Base-by-base conservation (phyloP, 2,329 filamentous ascomycete species). In the Paecilomyces formosus region DNA sequence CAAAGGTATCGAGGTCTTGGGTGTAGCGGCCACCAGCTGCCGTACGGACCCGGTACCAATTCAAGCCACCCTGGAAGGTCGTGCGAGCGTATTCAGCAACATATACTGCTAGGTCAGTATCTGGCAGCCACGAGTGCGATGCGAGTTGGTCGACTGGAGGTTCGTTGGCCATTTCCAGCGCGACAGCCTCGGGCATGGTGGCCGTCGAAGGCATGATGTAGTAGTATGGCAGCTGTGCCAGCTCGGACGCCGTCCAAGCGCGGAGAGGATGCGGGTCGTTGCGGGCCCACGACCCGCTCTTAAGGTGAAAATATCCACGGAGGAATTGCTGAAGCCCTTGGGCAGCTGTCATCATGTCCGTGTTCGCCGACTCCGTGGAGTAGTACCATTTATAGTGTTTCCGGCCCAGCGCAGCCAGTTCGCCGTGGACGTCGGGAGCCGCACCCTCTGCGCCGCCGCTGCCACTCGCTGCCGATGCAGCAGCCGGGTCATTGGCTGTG, bases 331-430 rank as follows among this genome's bases (percentile, higher is more conserved):
- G 76, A 12, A 89, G 74, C 2, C 83, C 82, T 59, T 55, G 35
- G 0, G 72, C 65, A 0, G 69, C 66, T 7, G 62, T 53, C 2
- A 63, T 69, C 74, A 76, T 77, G 24, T 77, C 73, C 1, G 56
- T 31, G 59, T 69, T 72, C n/a, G 74, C 71, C 5, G 65, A 58
- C 1, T 63, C 61, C 2, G 73, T 76, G 15, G 73, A 76, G 58
- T 75, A 77, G 62, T 77, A 88, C 81, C 81, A 86, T 70, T 87
- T 87, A 76, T 89, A 89, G 68, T 88, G 86, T 68, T 88, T 88
- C n/a, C 81, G 78, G 1, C 77, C 69, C 1, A 86, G 76, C 49
- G 75, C 73, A 0, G 80, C 80, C 1, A 88, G 78, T 2, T 81
- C 81, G 21, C 74, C 72, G 58, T 85, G 82, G n/a, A 88, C 79